phyloP scores from a whole-genome alignment of 2,329 filamentous ascomycete species.

The Escovopsis weberi region DNA sequence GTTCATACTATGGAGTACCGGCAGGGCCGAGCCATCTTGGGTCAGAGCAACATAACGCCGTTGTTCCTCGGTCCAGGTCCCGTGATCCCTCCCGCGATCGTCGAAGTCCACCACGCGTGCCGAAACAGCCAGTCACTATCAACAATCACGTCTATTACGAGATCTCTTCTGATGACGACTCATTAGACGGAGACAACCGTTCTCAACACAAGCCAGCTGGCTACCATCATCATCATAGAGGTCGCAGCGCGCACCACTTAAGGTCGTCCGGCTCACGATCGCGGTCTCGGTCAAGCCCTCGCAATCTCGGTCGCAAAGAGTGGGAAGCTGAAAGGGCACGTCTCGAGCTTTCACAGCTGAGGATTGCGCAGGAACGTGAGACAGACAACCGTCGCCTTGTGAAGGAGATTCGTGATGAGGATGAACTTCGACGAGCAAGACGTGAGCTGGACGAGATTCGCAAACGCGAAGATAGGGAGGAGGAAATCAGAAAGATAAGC shows the following conservation, averaged over 20 bases:
- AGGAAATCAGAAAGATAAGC: constrained; percentile 36
- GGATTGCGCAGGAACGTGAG: constrained; percentile 25
- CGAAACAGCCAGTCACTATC: constrained; percentile 36
- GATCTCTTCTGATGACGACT: constrained; percentile 29
- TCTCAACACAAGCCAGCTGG: constrained; percentile 12
- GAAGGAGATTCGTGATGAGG: constrained; percentile 29
- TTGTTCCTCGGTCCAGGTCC: constrained; percentile 26
- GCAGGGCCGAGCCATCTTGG: constrained; percentile 27
- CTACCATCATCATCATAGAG: constrained; percentile 6
- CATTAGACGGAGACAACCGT: constrained; percentile 18
- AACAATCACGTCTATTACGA: constrained; percentile 41
- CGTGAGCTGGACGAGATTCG: constrained; percentile 33
- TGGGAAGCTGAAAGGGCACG: constrained; percentile 25
- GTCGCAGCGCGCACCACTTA: constrained; percentile 15
- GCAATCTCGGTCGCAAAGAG: constrained; percentile 28
- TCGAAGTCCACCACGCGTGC: constrained; percentile 25
- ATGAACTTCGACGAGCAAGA: constrained; percentile 35
- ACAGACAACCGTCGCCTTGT: constrained; percentile 21
- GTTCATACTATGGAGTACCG: constrained; percentile 25
- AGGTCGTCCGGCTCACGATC: constrained; percentile 19
- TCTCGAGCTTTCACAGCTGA: constrained; percentile 30
- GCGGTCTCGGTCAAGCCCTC: constrained; percentile 21
- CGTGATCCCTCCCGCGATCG: constrained; percentile 32
- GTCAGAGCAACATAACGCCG: constrained; percentile 30
- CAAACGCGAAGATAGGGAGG: constrained; percentile 29